These are phyloP conservation scores for Skeletonema costatum DNA, from an alignment of 108 stramenopile species.

Conservation along the genomic window DNA sequence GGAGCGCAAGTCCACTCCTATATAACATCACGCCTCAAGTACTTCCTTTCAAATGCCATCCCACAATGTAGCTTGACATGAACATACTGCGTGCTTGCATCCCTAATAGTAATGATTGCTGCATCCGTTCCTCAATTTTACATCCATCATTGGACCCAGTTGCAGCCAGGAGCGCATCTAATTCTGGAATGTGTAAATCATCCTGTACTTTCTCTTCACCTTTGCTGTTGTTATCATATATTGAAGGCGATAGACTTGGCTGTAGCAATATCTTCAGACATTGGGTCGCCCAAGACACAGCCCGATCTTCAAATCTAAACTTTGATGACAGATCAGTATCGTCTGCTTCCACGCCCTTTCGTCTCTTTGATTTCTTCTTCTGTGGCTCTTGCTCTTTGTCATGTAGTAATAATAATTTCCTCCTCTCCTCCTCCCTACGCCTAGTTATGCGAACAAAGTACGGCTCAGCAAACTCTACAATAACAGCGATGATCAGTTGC, in stretches of 20 bases:
- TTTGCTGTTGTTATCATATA: not conserved
- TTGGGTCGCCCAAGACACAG: conserved; percentile 26
- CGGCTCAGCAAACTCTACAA: conserved; percentile 33
- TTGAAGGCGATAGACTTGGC: not conserved
- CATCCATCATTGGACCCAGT: conserved; percentile 28
- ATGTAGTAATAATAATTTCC: not conserved
- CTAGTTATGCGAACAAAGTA: conserved; percentile 11
- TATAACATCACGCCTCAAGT: not conserved
- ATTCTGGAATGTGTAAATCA: conserved; percentile 21
- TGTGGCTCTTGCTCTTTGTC: not conserved
- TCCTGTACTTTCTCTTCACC: not conserved
- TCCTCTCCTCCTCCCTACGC: not conserved
- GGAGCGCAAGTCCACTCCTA: not conserved
- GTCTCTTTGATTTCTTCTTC: not conserved
- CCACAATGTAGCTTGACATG: not conserved
- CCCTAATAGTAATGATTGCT: conserved; percentile 16
- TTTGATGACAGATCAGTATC: not conserved
- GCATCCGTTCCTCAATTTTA: conserved; percentile 19
- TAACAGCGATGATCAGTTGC: conserved; percentile 25
- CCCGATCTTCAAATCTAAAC: conserved; percentile 15
- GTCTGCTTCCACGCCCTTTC: not conserved
- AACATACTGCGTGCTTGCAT: conserved; percentile 5
- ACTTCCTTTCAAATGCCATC: not conserved
- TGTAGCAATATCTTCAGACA: conserved; percentile 21
- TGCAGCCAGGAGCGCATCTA: conserved; percentile 33